Base-by-base conservation (phyloP, 306 rosid genomes). In the Rubus idaeus region DNA sequence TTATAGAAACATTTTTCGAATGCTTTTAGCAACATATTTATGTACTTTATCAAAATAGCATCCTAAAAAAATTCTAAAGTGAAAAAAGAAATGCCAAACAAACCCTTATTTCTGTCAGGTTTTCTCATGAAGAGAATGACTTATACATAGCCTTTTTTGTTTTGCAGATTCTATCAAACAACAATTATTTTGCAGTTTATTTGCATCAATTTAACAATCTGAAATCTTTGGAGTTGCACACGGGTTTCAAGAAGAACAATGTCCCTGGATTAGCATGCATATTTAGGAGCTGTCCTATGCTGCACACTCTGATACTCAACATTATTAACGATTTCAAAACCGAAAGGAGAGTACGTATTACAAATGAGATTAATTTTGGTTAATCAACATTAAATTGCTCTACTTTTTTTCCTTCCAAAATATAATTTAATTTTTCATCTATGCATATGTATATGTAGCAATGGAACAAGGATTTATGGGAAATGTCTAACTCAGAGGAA, bases 401-500 rank as follows among this genome's bases (percentile, higher is more conserved):
- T 5, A 2, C 4, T 62, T 62, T 13, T 13, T 21, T 58, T 23
- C 8, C 11, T 62, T 21, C 35, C 44, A 21, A 21, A 16, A 57
- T 5, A 23, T 57, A 9, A 42, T 26, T 45, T 26, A 42, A 9
- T 6, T 44, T 60, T 20, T 60, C 55, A 17, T 56, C 26, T 58
- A 16, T 57, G n/a, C n/a, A 23, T 23, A 23, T 23, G 68, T 17
- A 35, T 49, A 18, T 39, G 16, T 76, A 93, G 96, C 81, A 87
- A 88, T 91, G 98, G 97, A 85, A 90, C 71, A 87, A 82, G 74
- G 96, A 93, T 57, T 77, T 88, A 46, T 87, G 96, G 96, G 93
- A 88, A 71, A 62, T 80, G 82, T 79, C 51, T 8, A 84, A 61
- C 69, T 83, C 87, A 0, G 90, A 88, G 79, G 94, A 87, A 74